Percentiles rank a stretch among this genome's conserved stretches.
Evolutionary conservation across 1,139 yeast species (phyloP).

Genomic region (Blastobotrys aristatus): DNA sequence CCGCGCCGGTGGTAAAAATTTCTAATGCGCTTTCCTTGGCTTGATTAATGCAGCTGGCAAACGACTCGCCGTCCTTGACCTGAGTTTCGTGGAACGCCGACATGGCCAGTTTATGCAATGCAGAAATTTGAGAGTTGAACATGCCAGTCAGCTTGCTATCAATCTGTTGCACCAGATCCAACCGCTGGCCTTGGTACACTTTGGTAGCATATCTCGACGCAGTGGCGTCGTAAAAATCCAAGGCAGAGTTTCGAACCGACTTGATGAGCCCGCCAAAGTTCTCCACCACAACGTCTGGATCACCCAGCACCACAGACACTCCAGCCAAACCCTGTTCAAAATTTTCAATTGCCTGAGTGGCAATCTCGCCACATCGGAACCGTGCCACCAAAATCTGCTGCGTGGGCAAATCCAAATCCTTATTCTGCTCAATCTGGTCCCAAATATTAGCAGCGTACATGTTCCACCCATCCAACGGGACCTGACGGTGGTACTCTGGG

Average conservation of each 20-base stretch:
- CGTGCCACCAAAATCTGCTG: conserved; percentile 93
- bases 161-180: conserved; percentile 37
- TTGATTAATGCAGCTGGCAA: background rate
- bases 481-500: conserved; percentile 69
- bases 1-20: conserved; percentile 22
- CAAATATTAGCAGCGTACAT: conserved; percentile 87
- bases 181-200: conserved; percentile 62
- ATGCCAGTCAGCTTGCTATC: conserved; percentile 34
- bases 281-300: conserved; percentile 22
- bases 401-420: conserved; percentile 92
- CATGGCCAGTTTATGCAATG: conserved; percentile 34
- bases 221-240: conserved; percentile 53
- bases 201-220: conserved; percentile 68
- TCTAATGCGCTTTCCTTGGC: conserved; percentile 19
- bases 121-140: conserved; percentile 41
- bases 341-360: conserved; percentile 44
- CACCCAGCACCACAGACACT: conserved; percentile 29
- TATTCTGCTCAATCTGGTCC: conserved; percentile 89
- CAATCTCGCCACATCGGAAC: conserved; percentile 90
- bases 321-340: conserved; percentile 34
- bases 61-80: conserved; percentile 8
- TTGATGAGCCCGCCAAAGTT: conserved; percentile 31
- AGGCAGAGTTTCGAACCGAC: conserved; percentile 33
- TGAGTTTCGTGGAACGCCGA: conserved; percentile 23
- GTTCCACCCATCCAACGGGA: conserved; percentile 96